Evolutionary conservation across 768 basidiomycete genomes (phyloP).

Genomic region (Kwoniella bestiolae): DNA sequence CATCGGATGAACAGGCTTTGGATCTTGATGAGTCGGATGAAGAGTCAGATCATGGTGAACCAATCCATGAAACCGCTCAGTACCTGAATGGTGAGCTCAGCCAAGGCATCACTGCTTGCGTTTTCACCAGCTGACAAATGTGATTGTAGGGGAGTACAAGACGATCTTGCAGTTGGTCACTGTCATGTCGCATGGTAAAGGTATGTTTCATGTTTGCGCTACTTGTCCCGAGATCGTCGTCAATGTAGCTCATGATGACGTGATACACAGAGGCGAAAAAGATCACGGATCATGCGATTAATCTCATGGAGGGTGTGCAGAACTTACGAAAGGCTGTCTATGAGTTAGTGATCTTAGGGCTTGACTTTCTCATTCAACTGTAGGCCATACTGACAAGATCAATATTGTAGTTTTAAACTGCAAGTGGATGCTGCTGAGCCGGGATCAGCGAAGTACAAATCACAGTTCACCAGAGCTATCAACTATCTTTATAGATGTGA

Average conservation of each 20-base stretch:
- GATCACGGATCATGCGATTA: conserved; percentile 83
- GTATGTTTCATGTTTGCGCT: conserved; percentile 42
- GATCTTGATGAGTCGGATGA: conserved; percentile 29
- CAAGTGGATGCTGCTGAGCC: conserved; percentile 82
- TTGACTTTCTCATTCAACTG: too few species aligned
- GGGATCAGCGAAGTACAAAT: conserved; percentile 75
- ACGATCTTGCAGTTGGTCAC: conserved; percentile 92
- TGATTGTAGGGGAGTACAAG: conserved; percentile 98
- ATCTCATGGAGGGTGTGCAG: conserved; percentile 90
- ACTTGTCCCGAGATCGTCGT: neutral
- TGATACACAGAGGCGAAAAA: conserved; percentile 68
- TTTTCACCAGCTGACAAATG: too few species aligned
- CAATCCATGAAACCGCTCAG: conserved; percentile 82
- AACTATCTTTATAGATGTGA: conserved; percentile 76
- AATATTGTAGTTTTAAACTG: conserved; percentile 74
- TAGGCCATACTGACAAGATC: neutral
- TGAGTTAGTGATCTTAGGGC: too few species aligned
- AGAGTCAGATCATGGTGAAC: conserved; percentile 62
- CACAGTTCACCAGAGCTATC: conserved; percentile 73
- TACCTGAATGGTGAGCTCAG: conserved; percentile 73
- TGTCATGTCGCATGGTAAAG: conserved; percentile 86
- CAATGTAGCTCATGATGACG: neutral
- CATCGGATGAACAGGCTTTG: conserved; percentile 59
- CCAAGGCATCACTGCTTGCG: neutral
- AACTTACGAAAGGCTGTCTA: conserved; percentile 94